Conservation (phyloP, 768 basidiomycete genomes). For the Omphalotus guepiniiformis region DNA sequence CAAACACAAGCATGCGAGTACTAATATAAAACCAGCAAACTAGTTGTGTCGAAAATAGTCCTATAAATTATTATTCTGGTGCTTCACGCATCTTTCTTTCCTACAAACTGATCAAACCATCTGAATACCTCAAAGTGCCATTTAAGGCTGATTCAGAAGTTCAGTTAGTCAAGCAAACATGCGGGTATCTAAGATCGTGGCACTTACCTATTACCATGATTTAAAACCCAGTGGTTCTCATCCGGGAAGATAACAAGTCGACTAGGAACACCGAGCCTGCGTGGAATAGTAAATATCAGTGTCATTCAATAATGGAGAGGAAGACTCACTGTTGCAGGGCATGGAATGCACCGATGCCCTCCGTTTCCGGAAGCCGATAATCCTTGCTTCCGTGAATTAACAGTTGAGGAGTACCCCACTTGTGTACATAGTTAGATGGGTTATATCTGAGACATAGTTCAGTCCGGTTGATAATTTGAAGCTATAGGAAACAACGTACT, state of each 20-base stretch:
- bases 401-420: conserved; percentile 85
- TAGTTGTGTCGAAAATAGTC: too few species aligned
- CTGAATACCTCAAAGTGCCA: conserved; percentile 95
- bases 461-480: background rate
- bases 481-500: conserved; percentile 33
- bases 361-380: conserved; percentile 81
- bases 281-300: background rate
- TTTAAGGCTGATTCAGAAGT: conserved; percentile 53
- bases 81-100: conserved; percentile 28
- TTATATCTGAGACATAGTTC: conserved; percentile 46
- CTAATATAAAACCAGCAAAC: too few species aligned
- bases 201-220: conserved; percentile 68
- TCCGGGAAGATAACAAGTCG: conserved; percentile 82
- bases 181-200: background rate
- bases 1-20: too few species aligned
- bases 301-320: background rate
- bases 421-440: conserved; percentile 75
- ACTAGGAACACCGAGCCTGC: conserved; percentile 65
- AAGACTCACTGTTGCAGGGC: conserved; percentile 75
- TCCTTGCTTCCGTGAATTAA: conserved; percentile 87
- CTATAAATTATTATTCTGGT: too few species aligned
- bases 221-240: conserved; percentile 91
- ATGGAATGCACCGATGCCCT: conserved; percentile 82
- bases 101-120: conserved; percentile 78
- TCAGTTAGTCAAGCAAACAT: background rate